Evolutionary conservation across 768 basidiomycete genomes (phyloP), one percentile per base, ranked within the genome.

Genomic region (Tubosaeta sp.): DNA sequence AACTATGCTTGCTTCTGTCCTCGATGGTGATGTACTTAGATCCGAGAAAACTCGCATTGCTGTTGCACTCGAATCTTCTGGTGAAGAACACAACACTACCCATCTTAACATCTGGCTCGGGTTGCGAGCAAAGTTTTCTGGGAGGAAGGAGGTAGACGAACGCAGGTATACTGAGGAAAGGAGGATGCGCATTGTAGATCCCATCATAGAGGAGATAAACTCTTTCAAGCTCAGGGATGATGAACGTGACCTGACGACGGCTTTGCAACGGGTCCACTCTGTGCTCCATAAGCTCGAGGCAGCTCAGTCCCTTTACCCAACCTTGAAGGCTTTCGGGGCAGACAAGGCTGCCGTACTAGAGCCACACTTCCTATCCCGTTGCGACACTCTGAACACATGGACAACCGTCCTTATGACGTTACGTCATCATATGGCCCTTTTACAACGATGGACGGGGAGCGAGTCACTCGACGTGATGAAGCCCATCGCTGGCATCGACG

Each of bases 21-120:
- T 99, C 43, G 83, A 83, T 29, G 95, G 97, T 10, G 95, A 98
- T 62, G 93, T 99, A 11, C 81, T 99, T 57, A 91, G 88, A 66
- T 88, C 91, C 1, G 97, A 98, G 73, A 97, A 93, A 72, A 89
- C 88, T 25, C 83, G 97, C 51, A 94, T 97, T 54, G 88, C 88
- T 27, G 84, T 84, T 43, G 88, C 84, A 14, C 73, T 92, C 46
- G 83, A 86, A 57, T 80, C 83, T 19, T 78, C 81, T 17, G 77
- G 77, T 8, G 85, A 89, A 52, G 84, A 86, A 71, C 80, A 86
- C 70, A 78, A 83, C 64, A 80, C 79, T 67, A 71, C 80, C 55
- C 80, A 83, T 64, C 71, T 81, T 42, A 84, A 85, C 58, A 79
- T 91, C 52, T 99, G 95, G 95, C 75, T 95, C 51, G 91, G 90